Evolutionary conservation across 108 stramenopile species (phyloP).

Genomic region (Cyclotella kingstonii): DNA sequence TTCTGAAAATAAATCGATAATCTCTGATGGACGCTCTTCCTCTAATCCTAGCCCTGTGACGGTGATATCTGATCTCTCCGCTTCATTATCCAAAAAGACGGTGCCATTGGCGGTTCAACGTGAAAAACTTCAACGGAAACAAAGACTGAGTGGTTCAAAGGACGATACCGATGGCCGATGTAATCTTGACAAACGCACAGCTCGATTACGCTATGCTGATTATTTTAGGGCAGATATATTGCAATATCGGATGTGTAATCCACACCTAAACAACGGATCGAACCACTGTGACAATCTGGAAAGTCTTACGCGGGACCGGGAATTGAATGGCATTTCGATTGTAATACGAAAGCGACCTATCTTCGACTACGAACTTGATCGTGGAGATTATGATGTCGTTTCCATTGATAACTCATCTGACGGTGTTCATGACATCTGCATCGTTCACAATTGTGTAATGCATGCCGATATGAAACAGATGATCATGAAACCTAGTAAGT

Average conservation of each 20-base stretch:
- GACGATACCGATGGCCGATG: slow-evolving; percentile 13
- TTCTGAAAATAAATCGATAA: too few species aligned
- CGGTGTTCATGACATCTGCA: slow-evolving; percentile 21
- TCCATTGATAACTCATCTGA: slow-evolving; percentile 38
- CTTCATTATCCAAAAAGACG: slow-evolving; percentile 10
- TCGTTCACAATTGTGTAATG: slow-evolving; percentile 57
- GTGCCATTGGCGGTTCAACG: slow-evolving; percentile 26
- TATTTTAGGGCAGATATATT: slow-evolving; percentile 40
- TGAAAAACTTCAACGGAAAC: slow-evolving; percentile 27
- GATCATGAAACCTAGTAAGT: slow-evolving; percentile 43
- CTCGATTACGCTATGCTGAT: slow-evolving; percentile 41
- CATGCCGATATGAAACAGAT: slow-evolving; percentile 65
- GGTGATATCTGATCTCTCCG: not conserved
- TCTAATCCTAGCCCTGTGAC: slow-evolving; percentile 5
- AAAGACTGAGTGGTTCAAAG: slow-evolving; percentile 14
- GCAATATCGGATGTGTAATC: slow-evolving; percentile 10
- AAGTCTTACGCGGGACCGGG: slow-evolving; percentile 34
- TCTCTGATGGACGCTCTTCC: slow-evolving; percentile 8
- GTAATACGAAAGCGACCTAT: slow-evolving; percentile 66
- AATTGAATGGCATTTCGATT: slow-evolving; percentile 47
- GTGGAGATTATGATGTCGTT: slow-evolving; percentile 55
- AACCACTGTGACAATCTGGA: slow-evolving; percentile 34
- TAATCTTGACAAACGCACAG: slow-evolving; percentile 53
- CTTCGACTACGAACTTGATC: slow-evolving; percentile 50
- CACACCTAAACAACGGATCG: slow-evolving; percentile 37